A percentile compares a stretch with the other conserved stretches of the same genome.
phyloP scores from a whole-genome alignment of 176 grass and related monocot species.

The Triticum urartu region DNA sequence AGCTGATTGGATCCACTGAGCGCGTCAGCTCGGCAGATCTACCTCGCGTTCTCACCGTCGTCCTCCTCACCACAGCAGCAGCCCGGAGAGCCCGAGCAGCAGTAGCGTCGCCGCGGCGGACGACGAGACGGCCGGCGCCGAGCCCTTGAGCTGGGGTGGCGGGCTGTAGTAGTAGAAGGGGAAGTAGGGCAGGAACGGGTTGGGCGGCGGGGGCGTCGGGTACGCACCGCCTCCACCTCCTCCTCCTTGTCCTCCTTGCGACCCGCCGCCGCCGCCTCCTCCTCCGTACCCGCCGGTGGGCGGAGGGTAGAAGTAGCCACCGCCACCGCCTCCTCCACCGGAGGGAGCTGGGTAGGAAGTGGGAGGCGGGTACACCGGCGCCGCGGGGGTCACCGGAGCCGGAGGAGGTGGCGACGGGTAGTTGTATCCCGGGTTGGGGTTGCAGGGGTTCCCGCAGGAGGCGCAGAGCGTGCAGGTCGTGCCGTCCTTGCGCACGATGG shows the following conservation, averaged over 20 bases:
- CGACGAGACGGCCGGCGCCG: constrained; percentile 3
- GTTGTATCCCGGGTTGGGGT: constrained; percentile 19
- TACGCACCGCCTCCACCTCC: constrained; percentile 8
- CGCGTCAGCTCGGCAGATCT: constrained; percentile 18
- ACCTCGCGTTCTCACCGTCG: neutral
- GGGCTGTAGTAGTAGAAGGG: constrained; percentile 96
- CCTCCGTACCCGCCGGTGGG: constrained; percentile 15
- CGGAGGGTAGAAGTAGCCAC: constrained; percentile 35
- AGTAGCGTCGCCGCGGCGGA: neutral
- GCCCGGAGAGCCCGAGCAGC: neutral
- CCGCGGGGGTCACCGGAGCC: constrained; percentile 16
- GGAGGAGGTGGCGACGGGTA: constrained; percentile 57
- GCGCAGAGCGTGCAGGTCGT: constrained; percentile 83
- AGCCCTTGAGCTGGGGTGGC: constrained; percentile 39
- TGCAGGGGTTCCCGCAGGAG: constrained; percentile 82
- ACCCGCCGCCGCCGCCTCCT: neutral
- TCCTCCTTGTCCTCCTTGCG: neutral
- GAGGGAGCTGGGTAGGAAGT: constrained; percentile 33
- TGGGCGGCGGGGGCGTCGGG: constrained; percentile 79
- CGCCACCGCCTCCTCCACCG: neutral
- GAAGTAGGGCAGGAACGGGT: constrained; percentile 96
- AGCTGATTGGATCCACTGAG: neutral
- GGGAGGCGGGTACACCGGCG: constrained; percentile 30
- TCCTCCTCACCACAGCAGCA: constrained; percentile 17
- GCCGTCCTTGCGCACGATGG: constrained; percentile 66